Conservation (phyloP, 371 early-diverging fungal genomes). For the Mucor circinelloides region DNA sequence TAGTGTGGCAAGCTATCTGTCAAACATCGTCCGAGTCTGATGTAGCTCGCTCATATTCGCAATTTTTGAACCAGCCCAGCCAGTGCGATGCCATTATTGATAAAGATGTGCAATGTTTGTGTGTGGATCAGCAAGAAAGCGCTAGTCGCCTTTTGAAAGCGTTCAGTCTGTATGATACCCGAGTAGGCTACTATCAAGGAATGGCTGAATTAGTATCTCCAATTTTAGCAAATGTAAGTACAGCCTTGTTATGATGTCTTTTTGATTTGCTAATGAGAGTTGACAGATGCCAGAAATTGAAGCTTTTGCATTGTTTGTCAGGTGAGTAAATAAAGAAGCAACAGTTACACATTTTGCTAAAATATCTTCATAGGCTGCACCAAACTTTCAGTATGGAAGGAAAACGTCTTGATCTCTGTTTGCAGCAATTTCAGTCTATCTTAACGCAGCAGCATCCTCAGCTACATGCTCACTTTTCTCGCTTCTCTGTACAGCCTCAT, state of each 20-base stretch:
- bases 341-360: background rate
- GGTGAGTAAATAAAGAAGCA: constrained; percentile 23
- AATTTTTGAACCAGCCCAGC: constrained; percentile 37
- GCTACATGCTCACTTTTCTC: constrained; percentile 69
- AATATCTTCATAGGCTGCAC: constrained; percentile 63
- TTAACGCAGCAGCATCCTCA: constrained; percentile 77
- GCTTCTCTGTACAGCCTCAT: constrained; percentile 73
- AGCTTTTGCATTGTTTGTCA: constrained; percentile 84
- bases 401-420: constrained; percentile 62
- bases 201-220: constrained; percentile 85
- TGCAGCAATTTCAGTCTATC: constrained; percentile 85
- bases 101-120: constrained; percentile 65
- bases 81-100: constrained; percentile 76
- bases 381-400: constrained; percentile 81
- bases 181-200: constrained; percentile 94
- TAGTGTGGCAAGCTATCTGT: constrained; percentile 1
- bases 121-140: constrained; percentile 63
- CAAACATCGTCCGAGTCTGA: background rate
- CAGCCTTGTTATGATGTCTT: background rate
- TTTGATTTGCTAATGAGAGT: background rate
- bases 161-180: constrained; percentile 86
- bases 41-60: background rate
- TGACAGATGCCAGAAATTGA: constrained; percentile 85
- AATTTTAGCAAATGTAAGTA: constrained; percentile 74
- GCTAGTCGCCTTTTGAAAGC: constrained; percentile 83